Base-by-base conservation (phyloP, 2,329 filamentous ascomycete genomes). In the Apiospora aurea region DNA sequence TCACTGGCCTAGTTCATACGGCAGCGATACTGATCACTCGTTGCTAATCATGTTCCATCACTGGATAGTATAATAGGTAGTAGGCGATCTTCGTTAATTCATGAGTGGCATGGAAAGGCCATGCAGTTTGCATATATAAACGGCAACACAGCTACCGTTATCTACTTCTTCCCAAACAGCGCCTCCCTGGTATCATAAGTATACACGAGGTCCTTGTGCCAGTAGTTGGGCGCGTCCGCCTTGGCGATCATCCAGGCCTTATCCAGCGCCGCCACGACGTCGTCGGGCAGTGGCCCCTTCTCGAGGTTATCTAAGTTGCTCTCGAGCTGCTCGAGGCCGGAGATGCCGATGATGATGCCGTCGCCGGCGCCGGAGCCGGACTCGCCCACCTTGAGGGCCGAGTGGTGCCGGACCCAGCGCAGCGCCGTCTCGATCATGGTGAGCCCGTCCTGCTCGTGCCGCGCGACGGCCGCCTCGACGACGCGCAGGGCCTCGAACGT, bases 241-340 rank as follows among this genome's bases (percentile, higher is more conserved):
- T 94, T 95, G 16, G 88, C 85, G n/a, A 92, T 84, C 76, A 86
- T 75, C 94, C 95, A 97, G 4, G 93, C 94, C 81, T 93, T 85
- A 76, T 97, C 94, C 72, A 97, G 83, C 16, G 89, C 91, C 79
- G 91, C 82, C 13, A 97, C 87, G 21, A 97, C 91, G 38, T 94
- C 93, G 16, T 93, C 89, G 0, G 94, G 94, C 74, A 97, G 83
- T 0, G 93, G 93, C 0, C 93, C 92, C 87, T 90, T 90, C 79
- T 91, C 88, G 43, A 92, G 79, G 73, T 86, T 83, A 71, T 86
- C 82, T 70, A 92, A 82, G 79, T 91, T 91, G 74, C 85, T 82
- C 76, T 87, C 84, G 46, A 92, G 82, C 81, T 92, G 89, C 69
- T 84, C 83, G 67, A 87, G 81, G 76, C 85, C 89, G 71, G 88